Base-by-base conservation (phyloP, 768 basidiomycete species). In the Astraeus odoratus region DNA sequence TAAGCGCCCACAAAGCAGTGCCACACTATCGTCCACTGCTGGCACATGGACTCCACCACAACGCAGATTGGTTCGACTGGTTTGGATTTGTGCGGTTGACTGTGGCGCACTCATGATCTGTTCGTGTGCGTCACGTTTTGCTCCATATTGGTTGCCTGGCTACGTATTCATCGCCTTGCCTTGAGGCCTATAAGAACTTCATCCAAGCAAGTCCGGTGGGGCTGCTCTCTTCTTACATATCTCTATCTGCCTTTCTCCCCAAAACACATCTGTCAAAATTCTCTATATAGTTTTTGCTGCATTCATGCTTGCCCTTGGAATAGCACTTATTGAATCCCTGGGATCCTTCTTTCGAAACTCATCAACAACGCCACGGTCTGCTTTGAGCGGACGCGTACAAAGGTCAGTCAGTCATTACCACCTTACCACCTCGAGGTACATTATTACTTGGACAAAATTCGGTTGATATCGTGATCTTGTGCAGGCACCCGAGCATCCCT, bases 281-380 rank as follows among this genome's bases (percentile, higher is more conserved):
- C 45, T 53, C 33, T 52, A 54, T 48, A 42, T 61, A 44, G 37
- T 64, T 22, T 30, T 18, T 39, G 48, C 46, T 31, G 41, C 56
- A 35, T 42, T 53, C 20, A 50, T 55, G 42, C 42, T 66, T 31
- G 26, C 47, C 36, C 42, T 62, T 38, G 59, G 59, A 43, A 64
- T 64, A 61, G 51, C 64, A 51, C n/a, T n/a, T n/a, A n/a, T n/a
- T n/a, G n/a, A n/a, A n/a, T n/a, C n/a, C n/a, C n/a, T n/a, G n/a
- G n/a, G n/a, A n/a, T n/a, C n/a, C 30, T 53, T 63, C 50, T 56
- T 64, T 27, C 57, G 64, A 38, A 51, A 53, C 41, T 61, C 59
- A 24, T 54, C 62, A 23, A 33, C 47, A 19, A 49, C 55, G 23
- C 50, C 59, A 30, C 62, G 52, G 20, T 45, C 61, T 25, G 13